Evolutionary conservation across 768 basidiomycete species (phyloP).

Genomic region (Psilocybe sp.): DNA sequence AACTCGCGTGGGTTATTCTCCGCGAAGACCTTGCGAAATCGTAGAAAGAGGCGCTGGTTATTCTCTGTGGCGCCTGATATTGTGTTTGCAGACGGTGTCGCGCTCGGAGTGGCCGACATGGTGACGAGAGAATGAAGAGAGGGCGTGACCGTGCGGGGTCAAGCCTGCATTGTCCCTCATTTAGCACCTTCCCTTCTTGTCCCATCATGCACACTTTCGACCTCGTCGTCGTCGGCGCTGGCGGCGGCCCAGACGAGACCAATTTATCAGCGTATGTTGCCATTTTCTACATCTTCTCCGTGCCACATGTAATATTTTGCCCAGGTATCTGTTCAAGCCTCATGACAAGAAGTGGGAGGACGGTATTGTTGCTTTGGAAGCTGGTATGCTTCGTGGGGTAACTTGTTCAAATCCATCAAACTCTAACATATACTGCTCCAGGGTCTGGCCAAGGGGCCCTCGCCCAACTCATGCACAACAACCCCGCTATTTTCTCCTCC

Average conservation of each 20-base stretch:
- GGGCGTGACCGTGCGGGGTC: slow-evolving; percentile 12
- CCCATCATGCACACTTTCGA: slow-evolving; percentile 46
- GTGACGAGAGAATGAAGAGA: neutral
- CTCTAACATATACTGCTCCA: slow-evolving; percentile 23
- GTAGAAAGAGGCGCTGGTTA: slow-evolving; percentile 39
- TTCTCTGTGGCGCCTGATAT: slow-evolving; percentile 17
- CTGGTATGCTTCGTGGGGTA: slow-evolving; percentile 49
- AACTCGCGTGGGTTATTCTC: slow-evolving; percentile 24
- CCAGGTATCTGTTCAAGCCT: slow-evolving; percentile 88
- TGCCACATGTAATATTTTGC: neutral
- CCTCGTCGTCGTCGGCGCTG: slow-evolving; percentile 74
- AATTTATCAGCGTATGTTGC: slow-evolving; percentile 78
- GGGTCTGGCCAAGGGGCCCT: slow-evolving; percentile 89
- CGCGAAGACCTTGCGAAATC: slow-evolving; percentile 30
- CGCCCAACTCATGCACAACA: slow-evolving; percentile 50
- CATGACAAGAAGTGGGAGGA: slow-evolving; percentile 65
- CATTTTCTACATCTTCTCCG: slow-evolving; percentile 13
- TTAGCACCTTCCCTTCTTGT: slow-evolving; percentile 5
- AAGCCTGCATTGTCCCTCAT: slow-evolving; percentile 1
- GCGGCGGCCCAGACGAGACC: slow-evolving; percentile 88
- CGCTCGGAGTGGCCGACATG: neutral
- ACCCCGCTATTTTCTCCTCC: slow-evolving; percentile 51
- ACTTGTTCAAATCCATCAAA: neutral
- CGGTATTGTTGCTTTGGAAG: slow-evolving; percentile 83
- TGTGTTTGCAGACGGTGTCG: neutral